Percentiles rank a stretch among this genome's conserved stretches.
Evolutionary conservation across 306 rosid species (phyloP).

Genomic region (Malus sylvestris): DNA sequence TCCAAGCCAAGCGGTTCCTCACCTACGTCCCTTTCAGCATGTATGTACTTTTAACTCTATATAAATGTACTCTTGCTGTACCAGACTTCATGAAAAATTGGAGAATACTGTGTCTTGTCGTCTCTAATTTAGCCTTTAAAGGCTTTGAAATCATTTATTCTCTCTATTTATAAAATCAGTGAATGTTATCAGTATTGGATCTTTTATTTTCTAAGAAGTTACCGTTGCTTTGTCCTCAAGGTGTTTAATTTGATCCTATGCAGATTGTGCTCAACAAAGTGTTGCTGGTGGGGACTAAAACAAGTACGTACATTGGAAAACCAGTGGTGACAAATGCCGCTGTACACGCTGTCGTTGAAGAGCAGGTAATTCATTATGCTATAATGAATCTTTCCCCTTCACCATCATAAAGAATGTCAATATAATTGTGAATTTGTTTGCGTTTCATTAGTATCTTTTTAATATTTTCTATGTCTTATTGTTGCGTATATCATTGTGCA

Average conservation of each 20-base stretch:
- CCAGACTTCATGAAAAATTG: neutral
- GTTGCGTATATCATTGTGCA: conserved; percentile 22
- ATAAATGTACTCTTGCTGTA: neutral
- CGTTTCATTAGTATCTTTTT: neutral
- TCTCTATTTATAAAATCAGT: neutral
- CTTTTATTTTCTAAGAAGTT: neutral
- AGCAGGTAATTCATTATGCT: conserved; percentile 49
- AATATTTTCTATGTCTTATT: neutral
- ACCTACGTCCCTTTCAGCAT: neutral
- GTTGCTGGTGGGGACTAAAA: conserved; percentile 85
- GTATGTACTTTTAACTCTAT: neutral
- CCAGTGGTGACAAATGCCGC: conserved; percentile 96
- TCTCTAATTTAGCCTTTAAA: neutral
- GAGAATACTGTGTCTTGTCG: neutral
- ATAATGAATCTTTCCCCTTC: neutral
- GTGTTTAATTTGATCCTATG: conserved; percentile 11
- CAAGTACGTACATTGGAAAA: conserved; percentile 68
- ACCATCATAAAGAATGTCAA: neutral
- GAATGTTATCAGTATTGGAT: neutral
- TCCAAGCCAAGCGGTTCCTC: neutral
- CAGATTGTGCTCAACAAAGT: conserved; percentile 88
- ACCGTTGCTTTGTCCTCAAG: neutral
- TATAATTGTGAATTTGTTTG: neutral
- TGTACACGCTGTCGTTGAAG: conserved; percentile 94
- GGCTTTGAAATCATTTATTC: neutral